Evolutionary conservation across 1,284 basidiomycete species (phyloP), one percentile per base, ranked within the genome.

Genomic region (Thelephora terrestris): DNA sequence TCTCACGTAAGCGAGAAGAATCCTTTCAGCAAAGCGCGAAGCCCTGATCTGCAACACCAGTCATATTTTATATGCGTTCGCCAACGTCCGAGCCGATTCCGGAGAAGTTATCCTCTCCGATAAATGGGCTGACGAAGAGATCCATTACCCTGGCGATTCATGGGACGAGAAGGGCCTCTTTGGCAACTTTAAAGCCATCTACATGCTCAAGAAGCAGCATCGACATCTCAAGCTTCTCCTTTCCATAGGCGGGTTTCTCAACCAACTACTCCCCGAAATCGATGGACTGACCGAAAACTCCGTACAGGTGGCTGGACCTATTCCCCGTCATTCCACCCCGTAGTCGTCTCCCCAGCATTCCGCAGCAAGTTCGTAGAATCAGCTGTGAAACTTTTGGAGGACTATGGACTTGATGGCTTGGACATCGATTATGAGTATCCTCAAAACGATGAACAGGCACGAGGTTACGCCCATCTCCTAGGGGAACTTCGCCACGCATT

Each of bases 161-260:
- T 96, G 93, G 93, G 85, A 91, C 56, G 92, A 95, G 50, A 61
- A 62, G 48, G 88, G 81, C 45, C 76, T 97, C 24, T 96, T 95
- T 59, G 94, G 95, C 47, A 95, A 95, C 68, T 79, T 98, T 64
- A 94, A 96, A 64, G 89, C 88, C 38, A 79, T 98, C 49, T 91
- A 92, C 64, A 76, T 85, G 36, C 71, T 95, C 56, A 98, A 98
- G 74, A 85, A 93, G 63, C 66, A 76, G 56, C 74, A 97, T 56
- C 78, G 90, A 21, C 87, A 93, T 55, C 74, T 95, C 54, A 93
- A 92, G 59, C 74, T 91, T 6, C 70, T 94, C 18, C 72, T 95
- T 24, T 90, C 85, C 42, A 93, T 95, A 50, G 39, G 39, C 25
- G 20, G 4, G 39, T 21, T 6, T 20, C 23, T 43, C n/a, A 43